Conservation (phyloP, 2,329 filamentous ascomycete species). For the Fusarium pilosicola region DNA sequence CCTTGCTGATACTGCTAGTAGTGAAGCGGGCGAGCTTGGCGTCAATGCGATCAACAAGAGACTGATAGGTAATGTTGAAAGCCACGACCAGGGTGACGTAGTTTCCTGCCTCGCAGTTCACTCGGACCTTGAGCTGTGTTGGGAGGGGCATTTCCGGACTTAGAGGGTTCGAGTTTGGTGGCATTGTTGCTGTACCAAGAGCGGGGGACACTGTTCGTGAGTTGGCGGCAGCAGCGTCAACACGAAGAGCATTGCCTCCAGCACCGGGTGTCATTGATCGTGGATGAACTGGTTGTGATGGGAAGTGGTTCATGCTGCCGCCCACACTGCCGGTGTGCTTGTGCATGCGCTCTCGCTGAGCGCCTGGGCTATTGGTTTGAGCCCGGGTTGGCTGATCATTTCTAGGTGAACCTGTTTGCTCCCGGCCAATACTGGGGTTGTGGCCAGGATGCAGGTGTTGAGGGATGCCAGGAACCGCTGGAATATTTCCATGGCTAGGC, state of each 20-base stretch:
- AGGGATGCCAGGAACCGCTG: conserved; percentile 80
- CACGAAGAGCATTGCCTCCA: conserved; percentile 50
- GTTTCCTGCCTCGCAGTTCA: conserved; percentile 85
- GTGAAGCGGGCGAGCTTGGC: conserved; percentile 92
- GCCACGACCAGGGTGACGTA: conserved; percentile 96
- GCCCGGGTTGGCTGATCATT: conserved; percentile 73
- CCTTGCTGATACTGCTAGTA: conserved; percentile 81
- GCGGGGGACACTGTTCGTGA: conserved; percentile 60
- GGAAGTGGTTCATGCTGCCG: conserved; percentile 66
- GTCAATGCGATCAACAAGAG: conserved; percentile 93
- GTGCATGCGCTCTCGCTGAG: conserved; percentile 69
- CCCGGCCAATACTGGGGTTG: conserved; percentile 76
- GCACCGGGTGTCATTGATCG: conserved; percentile 58
- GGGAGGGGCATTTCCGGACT: conserved; percentile 65
- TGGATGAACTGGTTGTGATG: conserved; percentile 63
- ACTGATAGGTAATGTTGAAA: conserved; percentile 94
- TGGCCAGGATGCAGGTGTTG: conserved; percentile 71
- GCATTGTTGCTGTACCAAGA: conserved; percentile 49
- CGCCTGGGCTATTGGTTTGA: conserved; percentile 76
- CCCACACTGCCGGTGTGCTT: conserved; percentile 60
- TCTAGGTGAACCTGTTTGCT: conserved; percentile 82
- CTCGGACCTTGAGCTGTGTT: conserved; percentile 93
- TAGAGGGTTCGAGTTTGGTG: conserved; percentile 41
- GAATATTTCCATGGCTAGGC: conserved; percentile 66
- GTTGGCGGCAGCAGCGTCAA: conserved; percentile 52